Conservation (phyloP, 306 rosid species). For the Erythrophleum fordii region DNA sequence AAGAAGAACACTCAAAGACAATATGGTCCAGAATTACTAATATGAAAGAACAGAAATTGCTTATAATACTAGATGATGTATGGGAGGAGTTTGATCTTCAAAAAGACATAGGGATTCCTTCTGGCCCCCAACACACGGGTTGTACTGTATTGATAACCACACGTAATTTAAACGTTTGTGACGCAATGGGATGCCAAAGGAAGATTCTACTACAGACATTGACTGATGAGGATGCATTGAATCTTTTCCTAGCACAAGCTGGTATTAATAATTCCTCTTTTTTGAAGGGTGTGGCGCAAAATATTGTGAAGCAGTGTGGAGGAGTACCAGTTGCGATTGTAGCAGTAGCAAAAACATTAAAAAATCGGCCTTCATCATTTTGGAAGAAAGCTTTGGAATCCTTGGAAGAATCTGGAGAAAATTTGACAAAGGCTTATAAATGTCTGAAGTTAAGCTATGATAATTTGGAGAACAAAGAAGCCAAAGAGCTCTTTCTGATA, state of each 20-base stretch:
- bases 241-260: conserved; percentile 12
- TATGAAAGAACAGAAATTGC: background rate
- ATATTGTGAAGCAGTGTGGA: conserved; percentile 22
- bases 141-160: too few relatives aligned
- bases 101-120: too few relatives aligned
- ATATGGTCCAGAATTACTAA: background rate
- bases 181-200: background rate
- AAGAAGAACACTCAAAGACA: background rate
- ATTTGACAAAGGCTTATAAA: too few relatives aligned
- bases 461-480: too few relatives aligned
- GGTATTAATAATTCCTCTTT: background rate
- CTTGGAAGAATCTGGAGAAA: background rate
- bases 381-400: conserved; percentile 4
- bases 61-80: too few relatives aligned
- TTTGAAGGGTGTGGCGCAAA: background rate
- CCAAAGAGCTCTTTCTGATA: too few relatives aligned
- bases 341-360: conserved; percentile 17
- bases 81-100: too few relatives aligned
- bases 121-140: too few relatives aligned
- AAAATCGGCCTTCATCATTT: background rate
- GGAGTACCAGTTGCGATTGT: conserved; percentile 23
- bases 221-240: too few relatives aligned
- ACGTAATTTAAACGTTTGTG: too few relatives aligned
- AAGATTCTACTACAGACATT: background rate
- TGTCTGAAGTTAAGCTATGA: too few relatives aligned